phyloP scores from a whole-genome alignment of 352 stramenopile genomes.

The Saprolegnia diclina region DNA sequence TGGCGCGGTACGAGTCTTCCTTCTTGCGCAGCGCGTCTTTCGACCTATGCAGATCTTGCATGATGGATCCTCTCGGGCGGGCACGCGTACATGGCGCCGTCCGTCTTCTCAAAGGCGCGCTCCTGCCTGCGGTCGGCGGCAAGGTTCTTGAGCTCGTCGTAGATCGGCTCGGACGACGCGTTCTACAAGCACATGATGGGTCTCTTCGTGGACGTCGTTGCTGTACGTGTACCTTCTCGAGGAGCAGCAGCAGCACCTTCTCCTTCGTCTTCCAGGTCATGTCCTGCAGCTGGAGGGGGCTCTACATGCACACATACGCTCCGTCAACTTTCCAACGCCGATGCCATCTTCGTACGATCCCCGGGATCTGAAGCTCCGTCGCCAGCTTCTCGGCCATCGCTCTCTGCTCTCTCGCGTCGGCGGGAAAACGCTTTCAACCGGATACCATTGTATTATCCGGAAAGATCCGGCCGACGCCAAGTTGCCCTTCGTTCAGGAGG shows the following conservation, averaged over 20 bases:
- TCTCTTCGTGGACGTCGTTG: not conserved
- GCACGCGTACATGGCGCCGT: not conserved
- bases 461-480: not conserved
- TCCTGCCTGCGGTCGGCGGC: constrained; percentile 6
- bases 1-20: constrained; percentile 16
- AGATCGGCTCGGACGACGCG: not conserved
- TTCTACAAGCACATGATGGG: not conserved
- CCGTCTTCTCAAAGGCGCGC: constrained; percentile 2
- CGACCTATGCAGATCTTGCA: not conserved
- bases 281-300: constrained; percentile 6
- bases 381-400: constrained; percentile 15
- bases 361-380: not conserved
- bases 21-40: constrained; percentile 7
- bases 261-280: constrained; percentile 17
- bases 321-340: no score
- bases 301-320: not conserved
- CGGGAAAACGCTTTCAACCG: not conserved
- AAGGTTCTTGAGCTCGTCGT: not conserved
- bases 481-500: no score
- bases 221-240: constrained; percentile 12
- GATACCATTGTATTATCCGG: not conserved
- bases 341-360: not conserved
- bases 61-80: not conserved
- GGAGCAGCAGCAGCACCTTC: constrained; percentile 2
- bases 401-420: not conserved